Evolutionary conservation across 2,329 filamentous ascomycete species (phyloP), one percentile per base, ranked within the genome.

Genomic region (Paradendryphiella salina): DNA sequence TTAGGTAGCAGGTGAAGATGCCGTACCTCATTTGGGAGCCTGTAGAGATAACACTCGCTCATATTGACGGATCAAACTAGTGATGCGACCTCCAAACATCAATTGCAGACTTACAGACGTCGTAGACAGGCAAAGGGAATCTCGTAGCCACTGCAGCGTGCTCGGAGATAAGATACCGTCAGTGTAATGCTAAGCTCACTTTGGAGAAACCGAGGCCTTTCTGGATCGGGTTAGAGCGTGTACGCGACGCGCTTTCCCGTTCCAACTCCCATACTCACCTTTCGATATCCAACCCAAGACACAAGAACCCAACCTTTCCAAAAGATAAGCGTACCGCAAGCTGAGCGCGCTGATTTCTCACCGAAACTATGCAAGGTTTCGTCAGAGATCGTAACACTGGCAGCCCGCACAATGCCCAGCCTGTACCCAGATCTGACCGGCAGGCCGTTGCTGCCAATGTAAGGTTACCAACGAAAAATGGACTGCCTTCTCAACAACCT

Each of bases 21-120:
- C 46, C 46, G 33, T 63, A 66, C 71, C 62, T 74, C 72, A 46
- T 74, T 75, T 13, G 73, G 72, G 23, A 75, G 67, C 33, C 61
- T 66, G 46, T 71, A 69, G 13, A 74, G 54, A 35, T 69, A 57
- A 28, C 69, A 71, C 32, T 62, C 58, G 33, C 40, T 33, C 67
- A 71, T 72, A 13, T 20, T 43, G 7, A 14, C 8, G 18, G 17
- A 20, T 10, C 13, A 39, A 5, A 13, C 7, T 34, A 10, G 45
- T 35, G 50, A 15, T n/a, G 15, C 3, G 28, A 18, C 17, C 36
- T 31, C 26, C 23, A 36, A 9, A 28, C 44, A 29, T 33, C 17
- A 42, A 23, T 40, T 28, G n/a, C 15, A 39, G n/a, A 42, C 32
- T 26, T 17, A 39, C n/a, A 18, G 36, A 33, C 28, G 40, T 49